phyloP scores from a whole-genome alignment of 2,329 filamentous ascomycete species.

The Myriosclerotinia duriaeana region DNA sequence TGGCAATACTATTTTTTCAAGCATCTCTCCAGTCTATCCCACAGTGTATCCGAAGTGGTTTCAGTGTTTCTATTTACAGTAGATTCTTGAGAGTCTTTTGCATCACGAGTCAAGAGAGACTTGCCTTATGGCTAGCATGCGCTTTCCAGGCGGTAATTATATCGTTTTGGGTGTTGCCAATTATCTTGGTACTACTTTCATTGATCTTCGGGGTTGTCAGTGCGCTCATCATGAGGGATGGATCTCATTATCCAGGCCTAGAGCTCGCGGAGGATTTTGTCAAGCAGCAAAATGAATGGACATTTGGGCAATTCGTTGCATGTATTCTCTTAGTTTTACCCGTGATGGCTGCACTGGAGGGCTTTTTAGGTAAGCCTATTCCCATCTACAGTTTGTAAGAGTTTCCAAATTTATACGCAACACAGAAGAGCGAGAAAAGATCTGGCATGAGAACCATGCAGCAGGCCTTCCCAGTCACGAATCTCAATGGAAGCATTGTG shows the following conservation, averaged over 20 bases:
- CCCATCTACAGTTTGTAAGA: too few relatives aligned
- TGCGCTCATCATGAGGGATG: neutral
- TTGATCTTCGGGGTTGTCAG: neutral
- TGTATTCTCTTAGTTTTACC: constrained; percentile 13
- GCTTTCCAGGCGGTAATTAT: constrained; percentile 2
- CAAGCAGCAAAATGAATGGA: constrained; percentile 15
- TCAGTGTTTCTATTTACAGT: neutral
- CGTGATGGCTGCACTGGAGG: constrained; percentile 12
- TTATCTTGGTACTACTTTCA: neutral
- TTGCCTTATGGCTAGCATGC: neutral
- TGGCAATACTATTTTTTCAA: constrained; percentile 7
- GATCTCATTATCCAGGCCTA: neutral
- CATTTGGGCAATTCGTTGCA: constrained; percentile 14
- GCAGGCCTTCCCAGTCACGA: neutral
- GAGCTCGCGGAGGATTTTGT: constrained; percentile 12
- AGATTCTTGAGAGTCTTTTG: neutral
- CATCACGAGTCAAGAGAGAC: neutral
- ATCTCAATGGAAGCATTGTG: constrained; percentile 4
- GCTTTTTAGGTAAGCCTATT: neutral
- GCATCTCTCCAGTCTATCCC: constrained; percentile 14
- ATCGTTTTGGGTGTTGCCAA: constrained; percentile 8
- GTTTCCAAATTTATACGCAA: neutral
- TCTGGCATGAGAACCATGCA: neutral
- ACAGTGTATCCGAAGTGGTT: neutral
- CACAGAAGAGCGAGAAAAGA: constrained; percentile 10